phyloP scores from a whole-genome alignment of 164 flowering plant species.

The Tetrastigma voinierianum region DNA sequence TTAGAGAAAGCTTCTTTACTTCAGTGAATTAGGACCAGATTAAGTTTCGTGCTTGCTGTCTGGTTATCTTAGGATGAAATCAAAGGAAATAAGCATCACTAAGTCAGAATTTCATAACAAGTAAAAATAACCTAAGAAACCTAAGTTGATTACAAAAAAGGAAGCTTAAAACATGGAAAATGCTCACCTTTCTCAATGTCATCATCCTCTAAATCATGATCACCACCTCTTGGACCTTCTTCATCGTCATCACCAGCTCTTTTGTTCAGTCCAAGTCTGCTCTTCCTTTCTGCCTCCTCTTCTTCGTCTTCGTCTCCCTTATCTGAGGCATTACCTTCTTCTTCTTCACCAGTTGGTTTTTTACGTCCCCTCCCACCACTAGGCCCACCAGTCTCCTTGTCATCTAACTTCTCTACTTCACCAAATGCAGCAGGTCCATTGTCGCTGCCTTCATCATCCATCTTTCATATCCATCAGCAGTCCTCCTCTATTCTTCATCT shows the following conservation, averaged over 20 bases:
- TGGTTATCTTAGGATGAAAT: too few species aligned
- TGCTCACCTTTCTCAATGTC: slow-evolving; percentile 87
- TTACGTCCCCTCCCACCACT: slow-evolving; percentile 61
- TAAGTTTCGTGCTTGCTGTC: too few species aligned
- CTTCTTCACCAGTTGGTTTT: slow-evolving; percentile 64
- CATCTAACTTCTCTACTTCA: slow-evolving; percentile 61
- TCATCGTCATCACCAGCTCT: slow-evolving; percentile 80
- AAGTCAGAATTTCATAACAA: too few species aligned
- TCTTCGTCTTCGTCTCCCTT: slow-evolving; percentile 89
- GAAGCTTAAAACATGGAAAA: not conserved
- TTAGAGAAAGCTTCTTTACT: too few species aligned
- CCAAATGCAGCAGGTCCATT: slow-evolving; percentile 95
- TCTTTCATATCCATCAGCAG: slow-evolving; percentile 91
- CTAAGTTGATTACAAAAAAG: not conserved
- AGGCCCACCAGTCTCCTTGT: slow-evolving; percentile 43
- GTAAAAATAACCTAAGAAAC: too few species aligned
- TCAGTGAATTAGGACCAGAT: too few species aligned
- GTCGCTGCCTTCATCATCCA: slow-evolving; percentile 99
- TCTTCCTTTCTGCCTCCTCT: slow-evolving; percentile 78
- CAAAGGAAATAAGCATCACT: too few species aligned
- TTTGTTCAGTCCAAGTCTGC: slow-evolving; percentile 70
- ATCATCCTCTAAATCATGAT: slow-evolving; percentile 86
- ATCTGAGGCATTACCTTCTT: slow-evolving; percentile 75
- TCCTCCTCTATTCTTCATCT: slow-evolving; percentile 89
- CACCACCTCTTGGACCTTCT: slow-evolving; percentile 86